Percentiles rank a stretch among this genome's conserved stretches.
These are phyloP conservation scores for Aureobasidium sp. DNA, from an alignment of 2,329 filamentous ascomycete species.

Conservation along the genomic window DNA sequence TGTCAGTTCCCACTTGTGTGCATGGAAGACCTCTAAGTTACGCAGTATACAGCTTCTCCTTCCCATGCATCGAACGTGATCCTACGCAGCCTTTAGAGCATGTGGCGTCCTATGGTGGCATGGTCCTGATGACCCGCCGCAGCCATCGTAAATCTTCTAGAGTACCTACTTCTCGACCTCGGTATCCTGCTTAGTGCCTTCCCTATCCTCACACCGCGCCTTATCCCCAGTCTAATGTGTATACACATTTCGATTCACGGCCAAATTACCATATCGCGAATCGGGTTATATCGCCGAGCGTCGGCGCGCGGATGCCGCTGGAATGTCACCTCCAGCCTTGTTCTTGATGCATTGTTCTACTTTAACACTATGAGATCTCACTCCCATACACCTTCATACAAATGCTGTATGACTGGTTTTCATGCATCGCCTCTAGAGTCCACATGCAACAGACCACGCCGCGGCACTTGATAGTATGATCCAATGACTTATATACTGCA, in stretches of 20 bases:
- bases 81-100: not conserved
- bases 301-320: too few relatives aligned
- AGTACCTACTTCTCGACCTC: not conserved
- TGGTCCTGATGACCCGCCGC: not conserved
- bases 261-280: too few relatives aligned
- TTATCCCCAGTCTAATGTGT: not conserved
- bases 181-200: not conserved
- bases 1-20: not conserved
- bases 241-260: not conserved
- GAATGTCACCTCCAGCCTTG: too few relatives aligned
- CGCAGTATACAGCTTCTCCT: not conserved
- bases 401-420: too few relatives aligned
- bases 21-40: not conserved
- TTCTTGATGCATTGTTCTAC: too few relatives aligned
- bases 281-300: too few relatives aligned
- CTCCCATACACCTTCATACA: too few relatives aligned
- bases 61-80: conserved; percentile 3
- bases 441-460: too few relatives aligned
- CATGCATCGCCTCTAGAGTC: too few relatives aligned
- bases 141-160: not conserved
- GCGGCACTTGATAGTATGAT: too few relatives aligned
- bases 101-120: not conserved
- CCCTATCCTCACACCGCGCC: not conserved
- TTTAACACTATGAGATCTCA: too few relatives aligned
- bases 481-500: too few relatives aligned